Percentiles rank a stretch among this genome's conserved stretches.
These are phyloP conservation scores for Globisporangium abappressorium DNA, from an alignment of 352 stramenopile species.

Conservation along the genomic window DNA sequence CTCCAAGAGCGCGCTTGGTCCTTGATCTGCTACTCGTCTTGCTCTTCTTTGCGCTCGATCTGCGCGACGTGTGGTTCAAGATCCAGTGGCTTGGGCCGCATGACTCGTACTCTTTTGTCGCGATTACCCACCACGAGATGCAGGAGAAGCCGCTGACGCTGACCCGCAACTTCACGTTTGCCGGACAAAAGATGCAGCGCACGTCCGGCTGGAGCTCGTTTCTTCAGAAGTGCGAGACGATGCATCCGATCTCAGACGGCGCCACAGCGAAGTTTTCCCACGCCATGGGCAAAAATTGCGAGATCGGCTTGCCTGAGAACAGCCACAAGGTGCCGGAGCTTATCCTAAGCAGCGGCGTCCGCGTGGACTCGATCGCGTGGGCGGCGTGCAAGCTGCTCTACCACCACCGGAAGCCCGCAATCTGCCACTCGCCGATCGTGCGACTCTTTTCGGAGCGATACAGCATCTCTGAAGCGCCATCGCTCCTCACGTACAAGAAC, in stretches of 20 bases:
- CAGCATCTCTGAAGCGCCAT: conserved; percentile 18
- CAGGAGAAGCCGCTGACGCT: conserved; percentile 13
- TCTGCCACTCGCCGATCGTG: conserved; percentile 52
- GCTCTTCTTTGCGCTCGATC: conserved; percentile 38
- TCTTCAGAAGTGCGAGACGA: conserved; percentile 34
- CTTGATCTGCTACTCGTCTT: conserved; percentile 29
- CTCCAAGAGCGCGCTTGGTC: conserved; percentile 17
- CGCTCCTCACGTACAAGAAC: conserved; percentile 4
- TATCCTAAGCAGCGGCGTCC: conserved; percentile 38
- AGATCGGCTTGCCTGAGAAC: conserved; percentile 24
- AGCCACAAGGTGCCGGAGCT: conserved; percentile 28
- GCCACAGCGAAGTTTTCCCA: conserved; percentile 24
- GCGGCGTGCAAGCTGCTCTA: conserved; percentile 44
- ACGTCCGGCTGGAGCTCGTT: conserved; percentile 49
- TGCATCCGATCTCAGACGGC: conserved; percentile 25
- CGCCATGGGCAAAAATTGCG: conserved; percentile 40
- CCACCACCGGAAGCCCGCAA: conserved; percentile 38
- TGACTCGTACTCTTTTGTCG: conserved; percentile 39
- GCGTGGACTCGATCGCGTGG: conserved; percentile 55
- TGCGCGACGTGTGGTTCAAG: conserved; percentile 63
- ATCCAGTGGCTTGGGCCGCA: conserved; percentile 40
- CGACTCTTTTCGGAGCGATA: conserved; percentile 44
- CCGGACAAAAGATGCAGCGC: conserved; percentile 20
- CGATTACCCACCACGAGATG: conserved; percentile 23
- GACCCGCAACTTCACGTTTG: conserved; percentile 13